Conservation (phyloP, 176 grass and related monocot genomes). For the Oryza australiensis region DNA sequence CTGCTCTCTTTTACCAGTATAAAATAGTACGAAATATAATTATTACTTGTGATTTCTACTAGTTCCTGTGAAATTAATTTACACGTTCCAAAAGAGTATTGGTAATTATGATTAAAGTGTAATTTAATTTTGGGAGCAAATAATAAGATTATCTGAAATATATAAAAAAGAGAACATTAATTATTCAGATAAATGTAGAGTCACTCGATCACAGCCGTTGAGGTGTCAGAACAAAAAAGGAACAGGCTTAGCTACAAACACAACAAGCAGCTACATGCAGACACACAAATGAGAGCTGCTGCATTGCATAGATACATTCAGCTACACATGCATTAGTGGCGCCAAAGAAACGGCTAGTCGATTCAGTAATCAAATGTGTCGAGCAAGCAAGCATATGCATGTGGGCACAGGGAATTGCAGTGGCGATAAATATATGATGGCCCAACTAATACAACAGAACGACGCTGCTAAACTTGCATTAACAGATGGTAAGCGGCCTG, state of each 20-base stretch:
- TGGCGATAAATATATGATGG: no score
- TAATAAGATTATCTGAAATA: not conserved
- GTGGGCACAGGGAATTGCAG: no score
- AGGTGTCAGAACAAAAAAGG: not conserved
- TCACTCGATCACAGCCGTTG: not conserved
- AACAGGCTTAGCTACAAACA: not conserved
- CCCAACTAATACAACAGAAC: no score
- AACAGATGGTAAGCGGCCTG: no score
- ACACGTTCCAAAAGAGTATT: no score
- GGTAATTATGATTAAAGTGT: no score
- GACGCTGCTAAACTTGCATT: no score
- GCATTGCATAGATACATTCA: not conserved
- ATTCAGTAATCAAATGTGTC: no score
- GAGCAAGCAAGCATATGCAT: no score
- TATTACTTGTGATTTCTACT: not conserved
- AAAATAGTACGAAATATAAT: not conserved
- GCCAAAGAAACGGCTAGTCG: no score
- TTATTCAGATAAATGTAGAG: not conserved
- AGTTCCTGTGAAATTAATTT: not conserved
- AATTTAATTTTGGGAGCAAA: no score
- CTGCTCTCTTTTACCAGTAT: not conserved
- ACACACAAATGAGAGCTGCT: not conserved
- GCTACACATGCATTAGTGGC: no score
- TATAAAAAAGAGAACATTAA: not conserved
- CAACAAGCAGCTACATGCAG: not conserved